These are phyloP conservation scores for Tricholoma sp. DNA, from an alignment of 768 basidiomycete genomes.

Conservation along the genomic window DNA sequence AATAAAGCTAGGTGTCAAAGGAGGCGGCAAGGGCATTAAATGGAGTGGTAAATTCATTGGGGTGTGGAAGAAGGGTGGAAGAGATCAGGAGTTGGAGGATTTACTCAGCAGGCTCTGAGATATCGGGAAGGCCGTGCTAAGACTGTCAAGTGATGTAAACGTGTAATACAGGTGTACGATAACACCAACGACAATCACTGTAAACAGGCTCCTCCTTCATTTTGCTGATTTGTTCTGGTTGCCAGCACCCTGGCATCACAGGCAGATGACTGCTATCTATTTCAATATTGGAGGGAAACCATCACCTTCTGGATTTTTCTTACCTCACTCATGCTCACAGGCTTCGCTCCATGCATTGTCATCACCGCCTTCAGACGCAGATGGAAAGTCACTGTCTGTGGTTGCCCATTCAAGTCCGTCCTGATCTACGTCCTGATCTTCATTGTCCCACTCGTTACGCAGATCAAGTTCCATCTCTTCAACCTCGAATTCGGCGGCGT, in stretches of 20 bases:
- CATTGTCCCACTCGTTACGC: slow-evolving; percentile 15
- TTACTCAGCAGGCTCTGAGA: slow-evolving; percentile 28
- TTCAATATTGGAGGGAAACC: slow-evolving; percentile 16
- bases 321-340: slow-evolving; percentile 2
- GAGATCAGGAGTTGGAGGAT: slow-evolving; percentile 34
- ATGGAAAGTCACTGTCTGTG: slow-evolving; percentile 36
- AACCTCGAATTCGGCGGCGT: slow-evolving; percentile 33
- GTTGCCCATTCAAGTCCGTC: slow-evolving; percentile 33
- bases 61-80: slow-evolving; percentile 51
- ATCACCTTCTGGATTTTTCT: slow-evolving; percentile 7
- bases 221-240: slow-evolving; percentile 4
- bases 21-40: slow-evolving; percentile 69
- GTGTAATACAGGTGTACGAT: slow-evolving; percentile 2
- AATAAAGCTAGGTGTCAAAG: slow-evolving; percentile 56
- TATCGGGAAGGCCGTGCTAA: not conserved
- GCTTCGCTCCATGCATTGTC: slow-evolving; percentile 5
- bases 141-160: slow-evolving; percentile 9
- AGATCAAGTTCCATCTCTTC: slow-evolving; percentile 32
- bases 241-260: slow-evolving; percentile 2
- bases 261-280: slow-evolving; percentile 19
- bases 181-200: not conserved
- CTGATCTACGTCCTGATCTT: slow-evolving; percentile 22
- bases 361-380: slow-evolving; percentile 20
- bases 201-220: not conserved
- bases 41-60: slow-evolving; percentile 77